Evolutionary conservation across 1,284 basidiomycete species (phyloP).

Genomic region (Fomitopsis pinicola): DNA sequence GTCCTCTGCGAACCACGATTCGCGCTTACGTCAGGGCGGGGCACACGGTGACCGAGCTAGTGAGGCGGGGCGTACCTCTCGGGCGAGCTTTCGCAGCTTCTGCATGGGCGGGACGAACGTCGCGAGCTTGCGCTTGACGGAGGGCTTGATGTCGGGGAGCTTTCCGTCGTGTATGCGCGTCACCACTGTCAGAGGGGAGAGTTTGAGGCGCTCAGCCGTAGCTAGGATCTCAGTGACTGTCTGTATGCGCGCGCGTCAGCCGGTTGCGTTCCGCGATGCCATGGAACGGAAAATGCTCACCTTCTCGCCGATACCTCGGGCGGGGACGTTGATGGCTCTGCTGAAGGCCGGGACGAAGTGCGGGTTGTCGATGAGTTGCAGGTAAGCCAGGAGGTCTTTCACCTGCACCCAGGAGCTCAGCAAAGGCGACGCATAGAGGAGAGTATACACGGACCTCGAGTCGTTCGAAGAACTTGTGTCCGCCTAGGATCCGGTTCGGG

Average conservation of each 20-base stretch:
- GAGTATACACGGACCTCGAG: constrained; percentile 46
- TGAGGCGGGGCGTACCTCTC: constrained; percentile 37
- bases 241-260: constrained; percentile 27
- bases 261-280: neutral
- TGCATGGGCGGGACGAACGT: constrained; percentile 58
- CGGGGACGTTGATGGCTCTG: constrained; percentile 77
- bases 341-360: constrained; percentile 72
- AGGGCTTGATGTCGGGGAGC: constrained; percentile 61
- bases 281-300: constrained; percentile 29
- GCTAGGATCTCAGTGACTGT: constrained; percentile 57
- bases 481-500: constrained; percentile 74
- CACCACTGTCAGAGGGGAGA: constrained; percentile 57
- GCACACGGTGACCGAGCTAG: no score
- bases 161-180: constrained; percentile 59
- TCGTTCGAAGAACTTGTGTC: constrained; percentile 87
- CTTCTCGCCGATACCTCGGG: constrained; percentile 82
- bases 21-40: neutral
- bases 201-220: constrained; percentile 47
- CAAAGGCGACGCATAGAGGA: neutral
- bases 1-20: constrained; percentile 39
- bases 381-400: constrained; percentile 86
- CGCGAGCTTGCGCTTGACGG: constrained; percentile 58
- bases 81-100: constrained; percentile 51
- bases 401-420: constrained; percentile 39
- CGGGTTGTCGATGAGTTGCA: constrained; percentile 84